Evolutionary conservation across 75 land plant genomes (phyloP).

Genomic region (Selaginella tamariscina): DNA sequence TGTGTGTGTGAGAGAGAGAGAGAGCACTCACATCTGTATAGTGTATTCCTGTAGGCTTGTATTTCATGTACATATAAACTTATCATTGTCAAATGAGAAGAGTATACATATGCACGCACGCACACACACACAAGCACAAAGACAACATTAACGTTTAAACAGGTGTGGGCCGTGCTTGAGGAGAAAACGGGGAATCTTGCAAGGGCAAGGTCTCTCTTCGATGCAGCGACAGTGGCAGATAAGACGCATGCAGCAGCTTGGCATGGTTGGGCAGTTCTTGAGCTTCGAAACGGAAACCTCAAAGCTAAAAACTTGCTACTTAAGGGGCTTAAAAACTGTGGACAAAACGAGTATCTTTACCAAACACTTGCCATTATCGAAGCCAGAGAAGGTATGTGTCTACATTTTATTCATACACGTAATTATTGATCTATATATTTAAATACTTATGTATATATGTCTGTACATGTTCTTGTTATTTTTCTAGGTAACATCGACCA

Average conservation of each 20-base stretch:
- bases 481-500: neutral
- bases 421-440: too few relatives aligned
- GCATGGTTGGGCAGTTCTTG: constrained; percentile 1
- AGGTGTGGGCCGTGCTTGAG: constrained; percentile 97
- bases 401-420: too few relatives aligned
- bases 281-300: neutral
- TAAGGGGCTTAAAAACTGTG: constrained; percentile 2
- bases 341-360: constrained; percentile 1
- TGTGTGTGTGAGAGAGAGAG: neutral
- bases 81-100: neutral
- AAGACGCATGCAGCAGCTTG: constrained; percentile 10
- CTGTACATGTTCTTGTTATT: too few relatives aligned
- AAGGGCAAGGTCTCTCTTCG: constrained; percentile 17
- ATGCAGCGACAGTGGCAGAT: constrained; percentile 4
- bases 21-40: neutral
- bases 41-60: neutral
- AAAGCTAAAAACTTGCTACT: neutral
- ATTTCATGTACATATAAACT: neutral
- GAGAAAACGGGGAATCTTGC: constrained; percentile 49
- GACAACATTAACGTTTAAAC: neutral
- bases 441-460: too few relatives aligned
- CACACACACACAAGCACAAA: too few relatives aligned
- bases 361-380: constrained; percentile 16
- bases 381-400: too few relatives aligned
- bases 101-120: neutral